phyloP scores from a whole-genome alignment of 768 basidiomycete species.

The Albatrellus ellisii region DNA sequence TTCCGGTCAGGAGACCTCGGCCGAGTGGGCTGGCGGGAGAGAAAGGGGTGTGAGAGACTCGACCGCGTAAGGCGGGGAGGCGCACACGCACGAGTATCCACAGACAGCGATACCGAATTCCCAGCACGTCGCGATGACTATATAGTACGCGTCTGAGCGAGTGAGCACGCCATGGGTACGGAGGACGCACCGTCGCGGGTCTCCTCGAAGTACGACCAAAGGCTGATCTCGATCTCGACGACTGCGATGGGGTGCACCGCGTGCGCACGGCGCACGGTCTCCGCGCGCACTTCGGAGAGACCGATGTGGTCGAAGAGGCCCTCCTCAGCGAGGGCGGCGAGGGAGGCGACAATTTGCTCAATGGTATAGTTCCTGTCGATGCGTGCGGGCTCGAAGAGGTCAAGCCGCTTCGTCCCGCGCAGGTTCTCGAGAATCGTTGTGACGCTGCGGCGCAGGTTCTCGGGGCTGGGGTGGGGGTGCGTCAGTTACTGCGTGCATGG shows the following conservation, averaged over 20 bases:
- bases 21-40: constrained; percentile 33
- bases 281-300: constrained; percentile 38
- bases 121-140: constrained; percentile 37
- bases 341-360: constrained; percentile 30
- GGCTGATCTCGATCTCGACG: constrained; percentile 57
- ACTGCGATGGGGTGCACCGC: constrained; percentile 37
- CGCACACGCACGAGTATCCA: constrained; percentile 43
- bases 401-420: constrained; percentile 39
- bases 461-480: constrained; percentile 14
- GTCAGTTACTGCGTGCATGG: neutral
- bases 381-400: constrained; percentile 44
- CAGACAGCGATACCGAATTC: constrained; percentile 47
- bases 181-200: constrained; percentile 27
- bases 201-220: constrained; percentile 43
- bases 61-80: neutral
- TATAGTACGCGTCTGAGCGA: neutral
- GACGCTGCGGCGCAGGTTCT: constrained; percentile 37
- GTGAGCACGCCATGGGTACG: neutral
- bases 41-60: neutral
- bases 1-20: constrained; percentile 37
- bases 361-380: constrained; percentile 29
- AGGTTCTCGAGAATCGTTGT: constrained; percentile 29
- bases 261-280: constrained; percentile 28
- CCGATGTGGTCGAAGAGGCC: constrained; percentile 50
- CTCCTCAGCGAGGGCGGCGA: constrained; percentile 36